phyloP scores from a whole-genome alignment of 2,329 filamentous ascomycete species.

The Hypoxylon sp. region DNA sequence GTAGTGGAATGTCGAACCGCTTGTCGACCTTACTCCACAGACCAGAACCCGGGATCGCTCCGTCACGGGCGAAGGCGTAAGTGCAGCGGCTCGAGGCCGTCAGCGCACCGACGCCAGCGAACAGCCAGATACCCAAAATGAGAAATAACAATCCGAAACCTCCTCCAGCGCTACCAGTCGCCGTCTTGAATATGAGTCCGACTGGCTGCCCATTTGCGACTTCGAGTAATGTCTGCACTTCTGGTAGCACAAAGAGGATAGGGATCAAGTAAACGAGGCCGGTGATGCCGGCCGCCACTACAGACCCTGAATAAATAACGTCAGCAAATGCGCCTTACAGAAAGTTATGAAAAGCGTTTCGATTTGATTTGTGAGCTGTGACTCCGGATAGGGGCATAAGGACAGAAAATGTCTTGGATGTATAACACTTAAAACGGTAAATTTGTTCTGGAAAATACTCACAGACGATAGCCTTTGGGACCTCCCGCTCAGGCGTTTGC shows the following conservation, averaged over 20 bases:
- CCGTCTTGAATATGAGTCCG: constrained; percentile 80
- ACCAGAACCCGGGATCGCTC: constrained; percentile 78
- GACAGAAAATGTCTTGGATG: background rate
- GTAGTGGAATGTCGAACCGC: constrained; percentile 77
- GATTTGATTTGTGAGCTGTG: background rate
- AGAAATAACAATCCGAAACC: constrained; percentile 83
- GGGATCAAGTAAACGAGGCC: constrained; percentile 79
- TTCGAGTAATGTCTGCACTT: constrained; percentile 72
- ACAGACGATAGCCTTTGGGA: constrained; percentile 77
- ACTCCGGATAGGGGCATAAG: background rate
- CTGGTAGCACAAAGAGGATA: constrained; percentile 81
- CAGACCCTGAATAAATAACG: constrained; percentile 62
- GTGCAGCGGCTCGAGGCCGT: constrained; percentile 82
- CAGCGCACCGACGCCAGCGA: constrained; percentile 80
- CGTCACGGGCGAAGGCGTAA: constrained; percentile 82
- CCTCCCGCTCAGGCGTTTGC: constrained; percentile 76
- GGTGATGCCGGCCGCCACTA: constrained; percentile 75
- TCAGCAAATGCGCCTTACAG: constrained; percentile 5
- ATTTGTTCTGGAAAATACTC: constrained; percentile 21
- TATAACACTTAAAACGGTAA: background rate
- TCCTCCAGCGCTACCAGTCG: constrained; percentile 78
- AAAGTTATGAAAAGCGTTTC: background rate
- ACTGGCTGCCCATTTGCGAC: constrained; percentile 83
- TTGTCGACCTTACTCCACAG: constrained; percentile 77
- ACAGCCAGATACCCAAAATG: constrained; percentile 82